Evolutionary conservation across 1,284 basidiomycete species (phyloP), one percentile per base, ranked within the genome.

Genomic region (Leccinum pachyderme): DNA sequence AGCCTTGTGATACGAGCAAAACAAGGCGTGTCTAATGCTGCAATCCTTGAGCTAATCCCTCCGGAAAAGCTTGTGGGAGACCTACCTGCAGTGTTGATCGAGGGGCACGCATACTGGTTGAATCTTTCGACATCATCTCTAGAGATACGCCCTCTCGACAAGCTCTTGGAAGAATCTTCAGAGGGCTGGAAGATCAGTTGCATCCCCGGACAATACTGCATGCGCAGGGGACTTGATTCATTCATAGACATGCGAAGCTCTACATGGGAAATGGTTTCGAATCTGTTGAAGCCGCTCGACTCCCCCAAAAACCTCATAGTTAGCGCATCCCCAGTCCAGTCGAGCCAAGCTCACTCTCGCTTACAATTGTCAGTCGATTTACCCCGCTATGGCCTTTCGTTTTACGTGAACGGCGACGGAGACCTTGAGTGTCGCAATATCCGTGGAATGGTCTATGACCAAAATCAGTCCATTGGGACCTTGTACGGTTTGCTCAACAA

Each of bases 61-160:
- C 70, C 60, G 27, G 47, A 54, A 5, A 57, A 59, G 15, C 59
- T 81, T 8, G 22, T 12, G 1, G 59, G 59, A 0, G 79, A 80
- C 58, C 51, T 81, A 2, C 79, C 79, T 0, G 27, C n/a, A 0
- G 51, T 60, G 2, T 62, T 81, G 11, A 55, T 74, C 1, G 27
- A 64, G 1, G 64, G 69, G 9, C 69, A 72, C 47, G 63, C 60
- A 5, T 77, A 78, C 58, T 80, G 78, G 77, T 56, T 79, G 32
- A 58, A 73, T 7, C 46, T 75, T 4, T 29, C 56, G 1, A 68
- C 64, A 0, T 56, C 60, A 0, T 39, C 62, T 5, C 60, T 80
- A 1, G 74, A 77, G 58, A 69, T 80, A 33, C 74, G 77, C 8
- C 75, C 76, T 7, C 31, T 61, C 2, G 45, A 57, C 7, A 51